phyloP scores from a whole-genome alignment of 2,329 filamentous ascomycete species.

The Fusarium decemcellulare region DNA sequence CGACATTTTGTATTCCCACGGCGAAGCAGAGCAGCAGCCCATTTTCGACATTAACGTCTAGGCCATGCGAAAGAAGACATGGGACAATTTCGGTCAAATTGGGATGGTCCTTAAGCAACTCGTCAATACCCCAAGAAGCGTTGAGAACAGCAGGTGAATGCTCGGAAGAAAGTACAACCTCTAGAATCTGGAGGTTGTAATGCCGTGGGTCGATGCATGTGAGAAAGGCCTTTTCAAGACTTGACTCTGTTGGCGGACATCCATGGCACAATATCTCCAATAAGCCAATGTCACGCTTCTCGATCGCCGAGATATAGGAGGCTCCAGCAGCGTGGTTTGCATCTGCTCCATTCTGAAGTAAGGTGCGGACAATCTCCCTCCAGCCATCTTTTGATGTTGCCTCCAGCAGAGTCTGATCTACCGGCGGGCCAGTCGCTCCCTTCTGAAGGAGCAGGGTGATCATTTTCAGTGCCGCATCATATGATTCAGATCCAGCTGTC shows the following conservation, averaged over 20 bases:
- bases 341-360: constrained; percentile 8
- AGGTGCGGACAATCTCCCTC: background rate
- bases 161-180: background rate
- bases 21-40: constrained; percentile 11
- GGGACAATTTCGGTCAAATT: background rate
- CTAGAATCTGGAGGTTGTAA: background rate
- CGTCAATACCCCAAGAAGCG: background rate
- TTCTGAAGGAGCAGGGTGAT: constrained; percentile 11
- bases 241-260: background rate
- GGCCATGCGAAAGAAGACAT: background rate
- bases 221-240: background rate
- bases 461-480: background rate
- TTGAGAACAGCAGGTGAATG: background rate
- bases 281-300: background rate
- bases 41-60: constrained; percentile 2
- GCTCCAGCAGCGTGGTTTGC: background rate
- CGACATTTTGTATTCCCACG: background rate
- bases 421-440: background rate
- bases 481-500: background rate
- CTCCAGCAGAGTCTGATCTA: background rate
- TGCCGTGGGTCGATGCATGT: background rate
- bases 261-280: background rate
- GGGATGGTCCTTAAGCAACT: background rate
- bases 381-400: background rate
- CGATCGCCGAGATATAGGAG: background rate